Evolutionary conservation across 352 stramenopile species (phyloP), one percentile per base, ranked within the genome.

Genomic region (Globisporangium viniferum): DNA sequence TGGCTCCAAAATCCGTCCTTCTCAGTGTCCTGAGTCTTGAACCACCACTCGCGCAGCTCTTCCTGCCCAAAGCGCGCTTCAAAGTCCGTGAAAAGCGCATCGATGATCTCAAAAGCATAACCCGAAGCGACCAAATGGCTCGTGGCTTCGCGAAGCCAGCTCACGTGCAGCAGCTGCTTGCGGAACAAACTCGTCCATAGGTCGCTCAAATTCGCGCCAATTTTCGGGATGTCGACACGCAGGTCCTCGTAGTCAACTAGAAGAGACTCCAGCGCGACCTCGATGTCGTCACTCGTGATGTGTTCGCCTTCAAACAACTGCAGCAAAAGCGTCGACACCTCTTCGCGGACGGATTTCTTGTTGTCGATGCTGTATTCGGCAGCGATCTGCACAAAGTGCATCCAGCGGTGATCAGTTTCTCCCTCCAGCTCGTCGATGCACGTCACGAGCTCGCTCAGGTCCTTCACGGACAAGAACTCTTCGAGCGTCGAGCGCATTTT

Each of bases 381-480:
- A 51, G 66, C 57, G 18, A 89, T 74, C 44, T 86, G 82, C 7
- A 86, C 77, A 77, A 94, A 94, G 68, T 94, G 82, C 33, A 71
- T 76, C 86, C 86, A 93, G 9, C 73, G 66, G 63, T 84, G 66
- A 8, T 69, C 64, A 5, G 39, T 29, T 10, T 48, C 44, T 0
- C 35, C 54, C 8, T 79, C 81, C 14, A 93, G 68, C 62, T 96
- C 89, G 9, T 92, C 71, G 12, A 95, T 77, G 64, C 89, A 96
- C 31, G 79, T 73, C 60, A 93, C 82, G 31, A 94, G 72, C 69
- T 96, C 89, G 29, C 75, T 70, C 6, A 93, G 66, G 39, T 96
- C 89, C 44, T 91, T 90, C 15, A 92, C 77, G 1, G 78, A 81
- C 8, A 96, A 49, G 39, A 91, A 96, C 73, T 96, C 89, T 29